Conservation (phyloP, 225 moss, liverwort and hornwort species). For the Antitrichia curtipendula region DNA sequence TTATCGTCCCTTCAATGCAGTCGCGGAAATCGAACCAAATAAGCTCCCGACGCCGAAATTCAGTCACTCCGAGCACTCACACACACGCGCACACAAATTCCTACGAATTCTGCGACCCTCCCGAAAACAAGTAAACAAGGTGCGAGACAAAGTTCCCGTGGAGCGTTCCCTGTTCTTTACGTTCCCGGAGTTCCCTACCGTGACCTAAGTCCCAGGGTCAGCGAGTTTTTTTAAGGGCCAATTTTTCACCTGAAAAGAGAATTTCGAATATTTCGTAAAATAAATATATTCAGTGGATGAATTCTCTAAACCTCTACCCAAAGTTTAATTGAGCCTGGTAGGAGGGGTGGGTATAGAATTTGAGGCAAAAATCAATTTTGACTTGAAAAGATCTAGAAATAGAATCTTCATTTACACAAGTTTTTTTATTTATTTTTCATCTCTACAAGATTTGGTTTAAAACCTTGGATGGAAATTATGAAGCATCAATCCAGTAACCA, state of each 20-base stretch:
- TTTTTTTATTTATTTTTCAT: neutral
- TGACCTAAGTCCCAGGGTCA: neutral
- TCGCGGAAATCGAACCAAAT: neutral
- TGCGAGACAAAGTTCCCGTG: slow-evolving; percentile 9
- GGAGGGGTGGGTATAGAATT: neutral
- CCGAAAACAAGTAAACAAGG: neutral
- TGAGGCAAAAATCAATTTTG: neutral
- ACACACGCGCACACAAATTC: neutral
- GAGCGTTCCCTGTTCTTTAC: neutral
- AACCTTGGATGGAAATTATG: neutral
- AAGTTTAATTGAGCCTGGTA: neutral
- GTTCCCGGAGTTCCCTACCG: neutral
- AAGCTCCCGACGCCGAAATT: neutral
- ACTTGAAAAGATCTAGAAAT: neutral
- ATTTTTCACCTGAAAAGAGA: neutral
- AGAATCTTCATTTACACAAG: neutral
- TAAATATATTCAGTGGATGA: neutral
- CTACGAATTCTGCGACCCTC: slow-evolving; percentile 13
- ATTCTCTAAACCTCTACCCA: too few species aligned
- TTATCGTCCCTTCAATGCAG: neutral
- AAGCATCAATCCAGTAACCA: too few species aligned
- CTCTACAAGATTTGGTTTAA: neutral
- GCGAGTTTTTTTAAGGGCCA: neutral
- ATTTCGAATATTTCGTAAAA: neutral
- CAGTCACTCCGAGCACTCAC: neutral